phyloP scores from a whole-genome alignment of 352 stramenopile species.

The Pythium grandisporangium region DNA sequence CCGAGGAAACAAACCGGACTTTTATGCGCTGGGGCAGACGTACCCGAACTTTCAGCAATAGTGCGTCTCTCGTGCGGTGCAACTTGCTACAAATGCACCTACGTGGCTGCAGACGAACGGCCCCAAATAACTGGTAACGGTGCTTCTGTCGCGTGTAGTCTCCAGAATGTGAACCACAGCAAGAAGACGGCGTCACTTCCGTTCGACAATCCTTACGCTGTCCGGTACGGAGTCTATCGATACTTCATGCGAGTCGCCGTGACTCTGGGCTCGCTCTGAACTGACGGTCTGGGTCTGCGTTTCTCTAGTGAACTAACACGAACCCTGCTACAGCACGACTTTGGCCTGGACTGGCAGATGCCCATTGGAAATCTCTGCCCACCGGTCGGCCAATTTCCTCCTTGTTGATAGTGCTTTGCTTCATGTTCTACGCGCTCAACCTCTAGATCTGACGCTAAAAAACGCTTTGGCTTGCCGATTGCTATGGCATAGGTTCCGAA shows the following conservation, averaged over 20 bases:
- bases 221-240: slow-evolving; percentile 53
- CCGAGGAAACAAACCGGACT: slow-evolving; percentile 52
- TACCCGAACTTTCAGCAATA: slow-evolving; percentile 58
- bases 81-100: not conserved
- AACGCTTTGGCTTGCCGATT: not conserved
- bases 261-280: too few relatives aligned
- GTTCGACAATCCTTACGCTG: slow-evolving; percentile 74
- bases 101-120: too few relatives aligned
- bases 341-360: slow-evolving; percentile 85
- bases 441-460: slow-evolving; percentile 1
- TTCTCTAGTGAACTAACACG: slow-evolving; percentile 87
- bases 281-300: too few relatives aligned
- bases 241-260: too few relatives aligned
- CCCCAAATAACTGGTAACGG: too few relatives aligned
- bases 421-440: too few relatives aligned
- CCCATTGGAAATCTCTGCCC: slow-evolving; percentile 91
- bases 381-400: too few relatives aligned
- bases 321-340: slow-evolving; percentile 89
- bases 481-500: slow-evolving; percentile 78
- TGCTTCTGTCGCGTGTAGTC: slow-evolving; percentile 12
- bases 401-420: too few relatives aligned
- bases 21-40: slow-evolving; percentile 52
- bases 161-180: slow-evolving; percentile 48
- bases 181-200: slow-evolving; percentile 44
- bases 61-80: slow-evolving; percentile 19